phyloP scores from a whole-genome alignment of 352 stramenopile species.

The Globisporangium cederbergense region DNA sequence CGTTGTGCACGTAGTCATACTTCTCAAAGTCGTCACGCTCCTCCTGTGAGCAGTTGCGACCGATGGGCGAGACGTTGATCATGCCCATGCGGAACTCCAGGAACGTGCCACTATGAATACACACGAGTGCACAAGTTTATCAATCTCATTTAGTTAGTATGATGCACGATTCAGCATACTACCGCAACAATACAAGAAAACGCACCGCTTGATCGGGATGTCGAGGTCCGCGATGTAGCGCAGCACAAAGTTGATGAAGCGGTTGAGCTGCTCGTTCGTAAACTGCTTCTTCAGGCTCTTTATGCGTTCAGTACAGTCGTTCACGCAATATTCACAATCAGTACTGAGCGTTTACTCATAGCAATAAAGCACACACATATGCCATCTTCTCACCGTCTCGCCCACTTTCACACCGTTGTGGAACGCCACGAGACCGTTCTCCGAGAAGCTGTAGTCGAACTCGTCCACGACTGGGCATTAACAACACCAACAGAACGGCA shows the following conservation, averaged over 20 bases:
- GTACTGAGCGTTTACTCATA: neutral
- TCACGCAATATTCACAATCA: neutral
- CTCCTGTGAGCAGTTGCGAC: constrained; percentile 96
- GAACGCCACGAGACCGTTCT: constrained; percentile 98
- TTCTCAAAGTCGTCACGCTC: constrained; percentile 98
- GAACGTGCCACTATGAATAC: constrained; percentile 91
- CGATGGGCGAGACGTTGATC: constrained; percentile 99
- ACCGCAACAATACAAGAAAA: neutral
- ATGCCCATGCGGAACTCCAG: constrained; percentile 99
- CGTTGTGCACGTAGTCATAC: constrained; percentile 93
- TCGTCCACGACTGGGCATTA: constrained; percentile 80
- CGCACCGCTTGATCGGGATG: constrained; percentile 95
- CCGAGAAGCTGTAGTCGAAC: constrained; percentile 99
- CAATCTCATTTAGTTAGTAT: neutral
- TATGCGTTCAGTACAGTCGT: constrained; percentile 9
- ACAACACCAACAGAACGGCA: neutral
- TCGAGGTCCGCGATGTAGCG: constrained; percentile 93
- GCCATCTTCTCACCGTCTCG: constrained; percentile 51
- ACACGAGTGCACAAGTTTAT: neutral
- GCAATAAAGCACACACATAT: neutral
- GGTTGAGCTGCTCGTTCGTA: constrained; percentile 97
- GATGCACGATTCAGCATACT: neutral
- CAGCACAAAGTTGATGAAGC: constrained; percentile 96
- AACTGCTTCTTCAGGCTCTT: constrained; percentile 93
- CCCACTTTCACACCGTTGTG: constrained; percentile 92